Evolutionary conservation across 805 yeast species (phyloP), one percentile per base, ranked within the genome.

Genomic region (Wickerhamiella kurtzmanii): DNA sequence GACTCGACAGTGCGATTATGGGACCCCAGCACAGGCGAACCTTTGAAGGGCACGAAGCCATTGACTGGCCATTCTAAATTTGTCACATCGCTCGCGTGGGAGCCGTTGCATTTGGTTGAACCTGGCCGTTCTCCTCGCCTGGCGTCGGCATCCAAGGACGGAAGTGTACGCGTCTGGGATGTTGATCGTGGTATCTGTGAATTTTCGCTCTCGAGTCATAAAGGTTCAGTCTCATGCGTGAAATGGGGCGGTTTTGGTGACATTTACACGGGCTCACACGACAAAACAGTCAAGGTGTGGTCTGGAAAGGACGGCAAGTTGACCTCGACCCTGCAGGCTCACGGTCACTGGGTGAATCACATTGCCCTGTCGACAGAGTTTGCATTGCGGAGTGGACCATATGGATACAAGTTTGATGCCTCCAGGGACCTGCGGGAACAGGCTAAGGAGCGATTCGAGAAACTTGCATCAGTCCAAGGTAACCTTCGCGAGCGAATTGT

Each of bases 301-400:
- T 89, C 84, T 58, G 77, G 84, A 3, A 67, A 72, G 38, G 75
- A 74, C 43, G 97, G 96, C 25, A 76, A 75, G 54, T 76, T 94
- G 54, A 70, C 82, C 32, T 85, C 83, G 60, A 79, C 86, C 2
- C 68, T 92, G 53, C 80, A 79, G 61, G 75, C 92, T 40, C 98
- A 92, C 62, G 96, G 94, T 1, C 98, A 92, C 66, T 92, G 98
- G 98, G 92, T 92, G 43, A 92, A 92, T 62, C 97, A 89, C 65
- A 69, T 92, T 49, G 82, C 96, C 0, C 68, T 92, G 39, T 83
- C 95, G 1, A 89, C 97, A 0, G 98, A 92, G 58, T 81, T 80
- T 60, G 94, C 79, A 0, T 67, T 92, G 46, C 70, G 96, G 56
- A 74, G 81, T 54, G 97, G 98, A 6, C 86, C 95, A 0, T 89